A percentile compares a stretch with the other conserved stretches of the same genome.
Evolutionary conservation across 1,284 basidiomycete species (phyloP).

Genomic region (Naganishia liquefaciens): DNA sequence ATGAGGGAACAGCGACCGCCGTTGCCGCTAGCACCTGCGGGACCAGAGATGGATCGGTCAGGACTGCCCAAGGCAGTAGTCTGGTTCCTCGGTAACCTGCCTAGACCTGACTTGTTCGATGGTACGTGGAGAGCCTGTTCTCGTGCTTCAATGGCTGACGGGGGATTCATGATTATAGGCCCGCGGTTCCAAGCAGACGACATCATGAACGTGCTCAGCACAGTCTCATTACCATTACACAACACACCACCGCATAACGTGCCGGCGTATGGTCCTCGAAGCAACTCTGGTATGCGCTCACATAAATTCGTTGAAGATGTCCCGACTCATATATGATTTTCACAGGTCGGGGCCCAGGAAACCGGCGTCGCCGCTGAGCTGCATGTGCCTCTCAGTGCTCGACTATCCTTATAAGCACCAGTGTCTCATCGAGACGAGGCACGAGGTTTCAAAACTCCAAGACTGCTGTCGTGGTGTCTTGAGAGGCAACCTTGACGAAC

Average conservation of each 20-base stretch:
- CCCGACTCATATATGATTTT: not conserved
- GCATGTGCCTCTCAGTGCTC: not conserved
- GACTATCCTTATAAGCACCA: no score
- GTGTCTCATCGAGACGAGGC: no score
- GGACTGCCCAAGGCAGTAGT: slow-evolving; percentile 69
- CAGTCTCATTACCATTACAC: slow-evolving; percentile 35
- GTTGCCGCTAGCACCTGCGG: slow-evolving; percentile 44
- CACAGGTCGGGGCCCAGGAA: slow-evolving; percentile 17
- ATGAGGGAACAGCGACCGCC: slow-evolving; percentile 55
- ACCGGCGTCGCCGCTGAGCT: slow-evolving; percentile 8
- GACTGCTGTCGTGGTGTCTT: no score
- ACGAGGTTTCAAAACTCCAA: no score
- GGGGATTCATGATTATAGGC: slow-evolving; percentile 57
- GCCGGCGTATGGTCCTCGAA: slow-evolving; percentile 12
- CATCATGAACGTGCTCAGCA: slow-evolving; percentile 65
- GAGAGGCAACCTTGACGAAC: no score
- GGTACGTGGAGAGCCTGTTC: slow-evolving; percentile 60
- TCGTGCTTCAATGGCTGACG: not conserved
- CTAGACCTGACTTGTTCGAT: slow-evolving; percentile 70
- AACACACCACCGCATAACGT: not conserved
- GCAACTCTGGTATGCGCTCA: slow-evolving; percentile 6
- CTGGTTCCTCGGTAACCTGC: slow-evolving; percentile 79
- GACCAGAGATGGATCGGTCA: slow-evolving; percentile 57
- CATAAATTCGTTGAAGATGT: not conserved
- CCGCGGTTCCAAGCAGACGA: slow-evolving; percentile 84